Base-by-base conservation (phyloP, 495 filamentous ascomycete species). In the Aspergillus ostianus region DNA sequence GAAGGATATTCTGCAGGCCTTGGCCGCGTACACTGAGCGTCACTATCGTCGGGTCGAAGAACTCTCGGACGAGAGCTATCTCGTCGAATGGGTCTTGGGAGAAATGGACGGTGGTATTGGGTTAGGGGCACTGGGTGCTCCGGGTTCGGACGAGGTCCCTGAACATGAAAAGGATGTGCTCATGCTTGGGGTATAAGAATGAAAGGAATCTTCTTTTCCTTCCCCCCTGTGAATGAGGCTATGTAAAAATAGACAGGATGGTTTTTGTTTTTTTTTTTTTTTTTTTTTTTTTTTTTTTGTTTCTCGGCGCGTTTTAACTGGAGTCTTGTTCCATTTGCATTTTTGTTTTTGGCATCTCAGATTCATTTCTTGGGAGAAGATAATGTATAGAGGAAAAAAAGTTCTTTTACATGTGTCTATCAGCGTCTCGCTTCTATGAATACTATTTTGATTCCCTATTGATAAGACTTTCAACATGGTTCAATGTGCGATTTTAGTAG, bases 41-140 rank as follows among this genome's bases (percentile, higher is more conserved):
- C 94, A 98, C 70, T 96, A 94, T 67, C 86, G 85, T 68, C 81
- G 92, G 52, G 79, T 93, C 60, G 93, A 96, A 69, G 91, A 93
- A 64, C 76, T 97, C 53, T 83, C 89, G n/a, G 93, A 97, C 72
- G 93, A 97, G 75, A 95, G 91, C 67, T 98, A 90, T 72, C 73
- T 99, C 60, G 84, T 99, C 10, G 91, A 96, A 72, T 98, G 93
- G 80, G 90, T 94, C 48, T 77, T 99, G 51, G 79, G 83, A 63
- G 89, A 96, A 78, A 99, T 99, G 95, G 93, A 95, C 68, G 88
- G 85, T 57, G 79, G 74, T 61, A 67, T 82, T 23, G 75, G 73
- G 6, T 68, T 77, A 32, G 72, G 72, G 51, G 72, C 68, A 20
- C 73, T 84, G 56, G 59, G 51, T 6, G 58, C 48, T 30, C 55